Evolutionary conservation across 2,329 filamentous ascomycete genomes (phyloP).

Genomic region (Pezicula carpinea): DNA sequence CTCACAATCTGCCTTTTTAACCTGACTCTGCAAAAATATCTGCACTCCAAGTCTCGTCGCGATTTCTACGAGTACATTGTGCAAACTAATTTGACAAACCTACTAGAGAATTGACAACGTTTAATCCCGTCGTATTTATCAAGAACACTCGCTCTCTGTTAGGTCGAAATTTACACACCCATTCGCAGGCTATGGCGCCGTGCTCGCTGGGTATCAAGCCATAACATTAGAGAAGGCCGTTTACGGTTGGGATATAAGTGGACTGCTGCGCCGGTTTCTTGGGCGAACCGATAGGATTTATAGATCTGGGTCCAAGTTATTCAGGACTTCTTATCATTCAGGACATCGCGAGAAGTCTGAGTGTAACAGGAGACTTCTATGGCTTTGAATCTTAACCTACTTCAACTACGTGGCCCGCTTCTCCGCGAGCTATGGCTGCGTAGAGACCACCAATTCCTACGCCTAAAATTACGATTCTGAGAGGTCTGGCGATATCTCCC

Average conservation of each 20-base stretch:
- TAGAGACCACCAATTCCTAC: constrained; percentile 47
- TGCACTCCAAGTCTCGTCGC: constrained; percentile 34
- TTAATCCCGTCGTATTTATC: constrained; percentile 8
- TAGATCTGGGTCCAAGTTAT: constrained; percentile 36
- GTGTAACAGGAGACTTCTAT: too few species aligned
- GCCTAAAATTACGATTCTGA: constrained; percentile 6
- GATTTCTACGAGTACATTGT: constrained; percentile 43
- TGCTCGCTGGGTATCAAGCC: constrained; percentile 36
- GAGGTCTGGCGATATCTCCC: neutral
- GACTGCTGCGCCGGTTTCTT: constrained; percentile 56
- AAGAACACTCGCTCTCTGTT: neutral
- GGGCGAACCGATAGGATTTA: constrained; percentile 51
- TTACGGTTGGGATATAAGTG: constrained; percentile 58
- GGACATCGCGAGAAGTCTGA: too few species aligned
- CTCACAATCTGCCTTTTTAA: constrained; percentile 38
- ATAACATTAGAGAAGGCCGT: constrained; percentile 47
- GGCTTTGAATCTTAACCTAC: constrained; percentile 19
- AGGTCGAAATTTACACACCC: constrained; percentile 32
- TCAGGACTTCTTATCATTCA: too few species aligned
- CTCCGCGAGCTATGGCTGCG: constrained; percentile 39
- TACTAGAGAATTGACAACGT: constrained; percentile 41
- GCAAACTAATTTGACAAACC: constrained; percentile 47
- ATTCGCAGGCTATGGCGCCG: constrained; percentile 26
- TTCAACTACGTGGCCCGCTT: constrained; percentile 30
- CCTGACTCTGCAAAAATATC: constrained; percentile 34